Percentiles rank a stretch among this genome's conserved stretches.
Conservation (phyloP, 2,329 filamentous ascomycete species). For the Pestalotiopsis sp. region DNA sequence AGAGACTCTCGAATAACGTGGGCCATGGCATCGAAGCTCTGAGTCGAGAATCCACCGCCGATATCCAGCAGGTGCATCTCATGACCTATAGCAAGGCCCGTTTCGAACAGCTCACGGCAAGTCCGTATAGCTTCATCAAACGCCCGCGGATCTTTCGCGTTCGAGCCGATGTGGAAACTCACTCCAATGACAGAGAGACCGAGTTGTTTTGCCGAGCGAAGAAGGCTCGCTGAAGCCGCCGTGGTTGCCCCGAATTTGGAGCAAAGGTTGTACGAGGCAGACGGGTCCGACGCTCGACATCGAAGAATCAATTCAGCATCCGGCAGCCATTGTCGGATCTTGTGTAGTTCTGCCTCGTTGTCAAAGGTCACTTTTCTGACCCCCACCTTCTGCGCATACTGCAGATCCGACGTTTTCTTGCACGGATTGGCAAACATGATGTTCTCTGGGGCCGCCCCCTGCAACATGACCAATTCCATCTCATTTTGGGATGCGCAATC, state of each 20-base stretch:
- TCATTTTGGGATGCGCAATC: conserved; percentile 5
- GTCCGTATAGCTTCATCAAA: conserved; percentile 4
- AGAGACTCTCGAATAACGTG: conserved; percentile 3
- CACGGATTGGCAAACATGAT: conserved; percentile 5
- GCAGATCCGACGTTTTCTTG: conserved; percentile 2
- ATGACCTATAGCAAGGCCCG: neutral
- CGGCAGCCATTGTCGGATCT: neutral
- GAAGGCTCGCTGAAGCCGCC: neutral
- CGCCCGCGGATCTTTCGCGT: neutral
- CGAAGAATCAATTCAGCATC: neutral
- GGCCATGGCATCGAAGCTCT: neutral
- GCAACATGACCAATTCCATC: conserved; percentile 3
- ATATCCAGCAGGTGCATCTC: conserved; percentile 4
- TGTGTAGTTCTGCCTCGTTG: neutral
- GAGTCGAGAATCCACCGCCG: conserved; percentile 1
- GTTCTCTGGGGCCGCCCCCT: neutral
- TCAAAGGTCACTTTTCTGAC: conserved; percentile 1
- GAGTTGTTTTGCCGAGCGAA: neutral
- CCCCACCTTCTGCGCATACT: neutral
- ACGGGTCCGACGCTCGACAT: conserved; percentile 1
- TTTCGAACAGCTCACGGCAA: neutral
- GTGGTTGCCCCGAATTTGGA: neutral
- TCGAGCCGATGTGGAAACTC: conserved; percentile 5
- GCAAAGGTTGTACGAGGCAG: conserved; percentile 2
- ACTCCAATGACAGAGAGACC: neutral